phyloP scores from a whole-genome alignment of 176 grass and related monocot genomes.

The Bonia amplexicaulis region DNA sequence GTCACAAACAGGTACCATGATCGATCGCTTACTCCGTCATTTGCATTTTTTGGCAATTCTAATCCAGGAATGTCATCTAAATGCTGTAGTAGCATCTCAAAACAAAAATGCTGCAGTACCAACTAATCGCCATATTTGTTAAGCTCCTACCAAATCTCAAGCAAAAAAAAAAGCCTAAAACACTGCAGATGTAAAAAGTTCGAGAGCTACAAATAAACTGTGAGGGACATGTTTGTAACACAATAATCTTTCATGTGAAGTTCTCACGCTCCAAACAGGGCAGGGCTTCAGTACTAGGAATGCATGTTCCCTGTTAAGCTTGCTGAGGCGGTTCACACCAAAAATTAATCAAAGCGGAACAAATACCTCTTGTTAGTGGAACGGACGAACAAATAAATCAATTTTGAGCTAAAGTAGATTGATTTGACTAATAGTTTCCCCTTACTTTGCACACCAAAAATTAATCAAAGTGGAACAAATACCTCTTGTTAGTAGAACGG shows the following conservation, averaged over 20 bases:
- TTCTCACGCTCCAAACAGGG: too few relatives aligned
- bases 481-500: constrained; percentile 10
- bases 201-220: neutral
- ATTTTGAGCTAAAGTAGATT: neutral
- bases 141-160: neutral
- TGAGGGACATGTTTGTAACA: neutral
- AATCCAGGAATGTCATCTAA: neutral
- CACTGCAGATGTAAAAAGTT: neutral
- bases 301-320: neutral
- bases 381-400: neutral
- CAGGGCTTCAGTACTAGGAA: too few relatives aligned
- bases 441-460: neutral
- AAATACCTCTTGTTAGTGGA: constrained; percentile 17
- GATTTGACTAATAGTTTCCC: neutral
- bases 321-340: neutral
- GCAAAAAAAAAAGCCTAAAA: neutral
- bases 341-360: neutral
- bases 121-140: neutral
- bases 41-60: neutral
- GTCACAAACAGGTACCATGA: constrained; percentile 46
- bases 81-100: too few relatives aligned
- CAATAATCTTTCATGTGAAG: too few relatives aligned
- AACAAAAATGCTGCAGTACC: neutral
- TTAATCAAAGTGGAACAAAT: neutral
- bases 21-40: neutral